Evolutionary conservation across 2,329 filamentous ascomycete species (phyloP), one percentile per base, ranked within the genome.

Genomic region (Rutstroemia sp.): DNA sequence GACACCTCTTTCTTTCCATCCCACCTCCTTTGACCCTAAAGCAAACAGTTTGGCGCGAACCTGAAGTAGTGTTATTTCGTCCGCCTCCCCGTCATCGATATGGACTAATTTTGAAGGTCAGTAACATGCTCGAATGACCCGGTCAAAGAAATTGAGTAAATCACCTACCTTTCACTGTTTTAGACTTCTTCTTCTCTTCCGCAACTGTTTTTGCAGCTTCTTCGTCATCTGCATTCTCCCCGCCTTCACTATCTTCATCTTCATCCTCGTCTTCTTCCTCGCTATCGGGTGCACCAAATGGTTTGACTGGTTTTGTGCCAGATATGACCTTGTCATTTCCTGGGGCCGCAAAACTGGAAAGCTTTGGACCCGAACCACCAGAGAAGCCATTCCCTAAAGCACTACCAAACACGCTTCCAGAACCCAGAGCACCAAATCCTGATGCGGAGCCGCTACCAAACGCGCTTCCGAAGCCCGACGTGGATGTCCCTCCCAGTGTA

Each of bases 1-100:
- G 4, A 85, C 80, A 12, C 92, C 92, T 52, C 92, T 85, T 73
- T 97, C 92, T 71, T 92, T 92, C 92, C 92, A 97, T 47, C 78
- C 79, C 38, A 78, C 77, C 61, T 82, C 66, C 61, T 69, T 69
- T 5, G 65, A 82, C 62, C 87, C 83, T 65, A 94, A 87, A 57
- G 86, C 81, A 74, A 90, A 97, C 58, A 97, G 81, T 71, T 95
- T 95, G 19, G 90, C 87, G 62, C 92, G 86, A 58, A 87, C 83
- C 46, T 83, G 80, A 67, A 92, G 81, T 49, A 90, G 74, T 1
- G 88, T 92, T 19, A 78, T 78, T 70, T 97, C 92, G 49, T 84
- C 84, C 66, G 91, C 85, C 72, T 97, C 92, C 56, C 92, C 92
- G 52, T 94, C 92, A 69, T 95, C 87, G 44, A 92, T 81, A 49